A percentile compares a stretch with the other conserved stretches of the same genome.
Conservation (phyloP, 2,329 filamentous ascomycete genomes). For the Hirsutella thompsonii region DNA sequence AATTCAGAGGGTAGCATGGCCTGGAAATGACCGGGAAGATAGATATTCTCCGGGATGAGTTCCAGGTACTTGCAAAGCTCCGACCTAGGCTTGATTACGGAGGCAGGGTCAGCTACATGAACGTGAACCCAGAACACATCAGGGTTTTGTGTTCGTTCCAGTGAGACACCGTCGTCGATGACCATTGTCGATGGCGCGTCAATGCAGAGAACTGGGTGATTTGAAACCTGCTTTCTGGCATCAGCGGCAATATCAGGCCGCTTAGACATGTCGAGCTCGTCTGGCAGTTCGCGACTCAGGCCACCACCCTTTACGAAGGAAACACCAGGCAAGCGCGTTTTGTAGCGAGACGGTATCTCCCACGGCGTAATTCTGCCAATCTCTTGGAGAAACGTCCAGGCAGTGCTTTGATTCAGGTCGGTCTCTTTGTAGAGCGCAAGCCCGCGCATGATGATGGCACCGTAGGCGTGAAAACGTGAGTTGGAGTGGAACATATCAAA, state of each 20-base stretch:
- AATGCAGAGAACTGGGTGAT: constrained; percentile 56
- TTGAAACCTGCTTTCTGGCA: constrained; percentile 36
- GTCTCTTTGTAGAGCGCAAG: constrained; percentile 44
- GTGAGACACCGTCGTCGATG: constrained; percentile 68
- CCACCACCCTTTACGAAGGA: constrained; percentile 28
- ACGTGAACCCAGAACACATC: constrained; percentile 62
- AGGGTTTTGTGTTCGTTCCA: constrained; percentile 42
- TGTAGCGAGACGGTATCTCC: constrained; percentile 55
- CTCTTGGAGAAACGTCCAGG: constrained; percentile 61
- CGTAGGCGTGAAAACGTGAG: constrained; percentile 46
- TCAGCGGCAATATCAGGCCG: constrained; percentile 30
- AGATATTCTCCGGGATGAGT: constrained; percentile 45
- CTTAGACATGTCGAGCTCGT: constrained; percentile 18
- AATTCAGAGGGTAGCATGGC: constrained; percentile 40
- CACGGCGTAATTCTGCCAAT: constrained; percentile 58
- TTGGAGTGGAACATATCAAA: constrained; percentile 37
- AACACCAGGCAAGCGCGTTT: constrained; percentile 38
- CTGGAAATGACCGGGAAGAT: constrained; percentile 42
- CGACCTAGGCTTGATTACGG: constrained; percentile 48
- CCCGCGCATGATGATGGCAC: constrained; percentile 50
- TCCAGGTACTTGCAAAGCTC: constrained; percentile 47
- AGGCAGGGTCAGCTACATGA: constrained; percentile 68
- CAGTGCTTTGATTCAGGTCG: constrained; percentile 26
- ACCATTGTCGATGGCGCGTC: constrained; percentile 54
- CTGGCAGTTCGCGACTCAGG: constrained; percentile 22